Evolutionary conservation across 2,329 filamentous ascomycete genomes (phyloP).

Genomic region (Ophiocordyceps australis): DNA sequence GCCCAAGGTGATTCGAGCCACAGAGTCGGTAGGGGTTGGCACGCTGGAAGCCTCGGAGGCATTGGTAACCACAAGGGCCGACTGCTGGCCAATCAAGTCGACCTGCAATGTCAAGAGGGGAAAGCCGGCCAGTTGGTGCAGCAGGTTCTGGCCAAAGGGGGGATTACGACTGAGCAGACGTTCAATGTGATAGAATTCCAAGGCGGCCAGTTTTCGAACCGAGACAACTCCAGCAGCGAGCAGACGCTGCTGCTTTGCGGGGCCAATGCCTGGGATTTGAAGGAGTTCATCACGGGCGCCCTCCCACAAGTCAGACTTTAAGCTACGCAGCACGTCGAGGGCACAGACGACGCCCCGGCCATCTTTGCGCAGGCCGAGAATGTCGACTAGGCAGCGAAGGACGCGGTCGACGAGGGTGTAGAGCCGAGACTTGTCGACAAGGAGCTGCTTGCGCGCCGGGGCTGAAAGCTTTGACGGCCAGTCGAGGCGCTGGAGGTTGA

Average conservation of each 20-base stretch:
- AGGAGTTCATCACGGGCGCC: constrained; percentile 62
- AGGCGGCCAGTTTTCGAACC: constrained; percentile 49
- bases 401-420: constrained; percentile 13
- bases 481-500: constrained; percentile 45
- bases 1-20: constrained; percentile 47
- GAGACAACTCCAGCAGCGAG: constrained; percentile 50
- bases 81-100: constrained; percentile 10
- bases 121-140: constrained; percentile 49
- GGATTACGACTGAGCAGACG: constrained; percentile 60
- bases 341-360: constrained; percentile 48
- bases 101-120: constrained; percentile 33
- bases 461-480: constrained; percentile 30
- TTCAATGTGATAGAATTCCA: constrained; percentile 59
- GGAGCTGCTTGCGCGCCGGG: constrained; percentile 13
- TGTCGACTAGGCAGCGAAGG: constrained; percentile 18
- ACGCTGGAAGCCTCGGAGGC: constrained; percentile 16
- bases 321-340: constrained; percentile 59
- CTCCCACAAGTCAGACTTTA: constrained; percentile 68
- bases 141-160: constrained; percentile 58
- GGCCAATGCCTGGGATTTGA: constrained; percentile 65
- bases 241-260: constrained; percentile 58
- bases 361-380: constrained; percentile 28
- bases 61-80: too few species aligned
- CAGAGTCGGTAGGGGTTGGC: constrained; percentile 5
- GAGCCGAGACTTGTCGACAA: constrained; percentile 12